phyloP scores from a whole-genome alignment of 495 filamentous ascomycete species.

The Hypoxylon cercidicola region DNA sequence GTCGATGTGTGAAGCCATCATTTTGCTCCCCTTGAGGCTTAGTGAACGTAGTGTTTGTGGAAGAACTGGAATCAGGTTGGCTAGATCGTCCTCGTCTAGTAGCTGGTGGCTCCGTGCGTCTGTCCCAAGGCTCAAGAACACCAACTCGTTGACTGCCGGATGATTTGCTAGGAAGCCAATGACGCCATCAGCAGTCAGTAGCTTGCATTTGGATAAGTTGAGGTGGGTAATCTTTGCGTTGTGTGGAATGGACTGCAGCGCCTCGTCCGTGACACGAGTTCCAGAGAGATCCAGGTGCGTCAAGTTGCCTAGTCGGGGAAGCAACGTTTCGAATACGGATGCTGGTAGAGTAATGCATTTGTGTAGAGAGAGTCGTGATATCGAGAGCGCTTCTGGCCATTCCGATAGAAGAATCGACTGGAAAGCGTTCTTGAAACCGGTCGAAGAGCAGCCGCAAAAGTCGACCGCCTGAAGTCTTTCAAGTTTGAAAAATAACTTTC shows the following conservation, averaged over 20 bases:
- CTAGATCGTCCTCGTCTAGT: constrained; percentile 71
- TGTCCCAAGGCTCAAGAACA: constrained; percentile 79
- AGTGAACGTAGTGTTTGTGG: constrained; percentile 76
- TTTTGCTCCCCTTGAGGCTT: constrained; percentile 79
- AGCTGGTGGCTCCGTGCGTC: constrained; percentile 80
- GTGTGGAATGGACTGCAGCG: constrained; percentile 75
- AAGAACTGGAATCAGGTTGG: constrained; percentile 72
- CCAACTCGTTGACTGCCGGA: constrained; percentile 72
- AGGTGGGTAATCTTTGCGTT: constrained; percentile 82
- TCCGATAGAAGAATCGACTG: constrained; percentile 48
- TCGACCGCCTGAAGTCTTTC: constrained; percentile 77
- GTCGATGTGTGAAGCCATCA: constrained; percentile 71
- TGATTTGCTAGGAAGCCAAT: constrained; percentile 80
- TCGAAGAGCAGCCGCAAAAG: constrained; percentile 82
- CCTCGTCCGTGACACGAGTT: constrained; percentile 79
- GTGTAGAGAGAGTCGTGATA: constrained; percentile 80
- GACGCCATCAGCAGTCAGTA: constrained; percentile 71
- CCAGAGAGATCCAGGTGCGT: constrained; percentile 86
- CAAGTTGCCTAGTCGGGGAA: constrained; percentile 74
- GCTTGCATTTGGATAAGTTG: constrained; percentile 79
- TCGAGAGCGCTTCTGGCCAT: constrained; percentile 63
- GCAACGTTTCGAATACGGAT: constrained; percentile 73
- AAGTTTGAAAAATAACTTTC: constrained; percentile 78
- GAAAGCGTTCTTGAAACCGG: constrained; percentile 71
- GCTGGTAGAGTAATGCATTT: constrained; percentile 80